Base-by-base conservation (phyloP, 2,329 filamentous ascomycete species). In the Hymenoscyphus fraxineus region DNA sequence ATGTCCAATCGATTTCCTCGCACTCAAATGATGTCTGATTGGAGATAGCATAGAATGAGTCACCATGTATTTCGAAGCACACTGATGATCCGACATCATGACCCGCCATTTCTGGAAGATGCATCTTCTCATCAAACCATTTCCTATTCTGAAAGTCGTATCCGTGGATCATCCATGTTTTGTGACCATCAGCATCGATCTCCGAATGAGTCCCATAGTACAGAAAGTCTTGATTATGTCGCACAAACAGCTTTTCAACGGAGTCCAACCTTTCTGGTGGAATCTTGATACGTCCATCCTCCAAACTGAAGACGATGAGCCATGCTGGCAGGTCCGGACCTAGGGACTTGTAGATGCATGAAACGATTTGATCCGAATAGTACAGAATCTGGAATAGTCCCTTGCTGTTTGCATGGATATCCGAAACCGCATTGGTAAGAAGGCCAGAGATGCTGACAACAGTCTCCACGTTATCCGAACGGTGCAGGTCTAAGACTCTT, bases 21-120 rank as follows among this genome's bases (percentile, higher is more conserved):
- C 84, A 80, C 64, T 88, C 84, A 61, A 85, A 84, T 2, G 82
- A 81, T 1, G 83, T 83, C 68, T 87, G 83, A 67, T 86, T 93
- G 0, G 89, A 90, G 6, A 93, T 77, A 0, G 83, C 88, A 69
- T 93, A 93, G 51, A 93, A 86, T 69, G 86, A 80, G 10, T 80
- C 82, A 44, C 86, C 80, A 66, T 90, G 80, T 19, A 93, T 83
- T 66, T 90, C 88, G 71, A 93, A 93, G 66, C 85, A 89, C n/a
- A 91, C 79, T 0, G 85, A 87, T 12, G 83, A 83, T 6, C 87
- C 88, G 39, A 92, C 80, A 57, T 90, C 88, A 19, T 80, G 82
- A 1, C 88, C 89, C 55, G 84, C 82, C 64, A 90, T 79, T 31
- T 85, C 80, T 44, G 82, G 77, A 2, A 91, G 77, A 40, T 85